Percentiles rank a stretch among this genome's conserved stretches.
These are phyloP conservation scores for Beauveria australis DNA, from an alignment of 2,329 filamentous ascomycete species.

Conservation along the genomic window DNA sequence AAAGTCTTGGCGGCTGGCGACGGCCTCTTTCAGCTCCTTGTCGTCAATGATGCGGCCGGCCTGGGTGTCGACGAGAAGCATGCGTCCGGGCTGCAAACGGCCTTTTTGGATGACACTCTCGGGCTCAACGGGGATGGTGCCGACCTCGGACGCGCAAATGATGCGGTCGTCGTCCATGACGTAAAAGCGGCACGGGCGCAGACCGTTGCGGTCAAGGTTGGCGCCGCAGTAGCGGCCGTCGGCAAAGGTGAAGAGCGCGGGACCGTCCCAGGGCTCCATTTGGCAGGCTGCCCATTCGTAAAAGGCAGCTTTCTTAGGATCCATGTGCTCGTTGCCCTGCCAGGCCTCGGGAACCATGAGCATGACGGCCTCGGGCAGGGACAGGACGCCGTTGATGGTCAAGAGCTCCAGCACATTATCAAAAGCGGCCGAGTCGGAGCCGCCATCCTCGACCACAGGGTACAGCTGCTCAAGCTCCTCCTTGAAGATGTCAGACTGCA, in stretches of 20 bases:
- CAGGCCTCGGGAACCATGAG: conserved; percentile 97
- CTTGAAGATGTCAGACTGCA: conserved; percentile 87
- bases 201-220: conserved; percentile 90
- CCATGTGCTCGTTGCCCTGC: conserved; percentile 89
- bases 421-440: conserved; percentile 93
- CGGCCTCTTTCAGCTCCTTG: conserved; percentile 79
- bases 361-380: conserved; percentile 93
- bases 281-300: conserved; percentile 98
- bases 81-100: conserved; percentile 85
- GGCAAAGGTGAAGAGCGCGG: conserved; percentile 92
- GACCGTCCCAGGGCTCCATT: conserved; percentile 99
- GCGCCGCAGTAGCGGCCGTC: conserved; percentile 96
- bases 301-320: conserved; percentile 90
- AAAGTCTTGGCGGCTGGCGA: conserved; percentile 83
- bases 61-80: conserved; percentile 90
- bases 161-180: conserved; percentile 95
- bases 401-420: conserved; percentile 93
- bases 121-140: conserved; percentile 84
- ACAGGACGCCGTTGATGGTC: conserved; percentile 91
- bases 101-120: conserved; percentile 89
- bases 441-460: conserved; percentile 91
- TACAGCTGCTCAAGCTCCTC: conserved; percentile 87
- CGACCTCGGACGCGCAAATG: conserved; percentile 93
- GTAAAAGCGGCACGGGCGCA: conserved; percentile 94
- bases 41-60: conserved; percentile 90